These are phyloP conservation scores for Teratosphaeriaceae sp. DNA, from an alignment of 2,329 filamentous ascomycete species.

Conservation along the genomic window DNA sequence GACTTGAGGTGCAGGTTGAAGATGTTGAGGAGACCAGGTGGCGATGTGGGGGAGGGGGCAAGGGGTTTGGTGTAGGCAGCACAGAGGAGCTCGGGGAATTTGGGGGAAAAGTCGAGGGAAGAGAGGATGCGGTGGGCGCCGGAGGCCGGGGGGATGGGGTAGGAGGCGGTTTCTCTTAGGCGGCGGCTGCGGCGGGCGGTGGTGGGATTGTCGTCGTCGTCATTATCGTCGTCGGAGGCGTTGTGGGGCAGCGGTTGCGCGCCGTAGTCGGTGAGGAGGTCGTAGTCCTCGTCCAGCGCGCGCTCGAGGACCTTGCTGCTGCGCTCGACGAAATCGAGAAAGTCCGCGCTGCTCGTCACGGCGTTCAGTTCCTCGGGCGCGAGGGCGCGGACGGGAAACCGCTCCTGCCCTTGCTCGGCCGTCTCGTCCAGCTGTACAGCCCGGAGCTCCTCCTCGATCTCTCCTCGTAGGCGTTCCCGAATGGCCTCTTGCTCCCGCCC, in stretches of 20 bases:
- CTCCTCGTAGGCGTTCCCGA: slow-evolving; percentile 71
- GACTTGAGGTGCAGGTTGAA: slow-evolving; percentile 96
- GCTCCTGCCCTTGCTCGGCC: slow-evolving; percentile 43
- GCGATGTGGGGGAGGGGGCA: slow-evolving; percentile 67
- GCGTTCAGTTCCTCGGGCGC: slow-evolving; percentile 81
- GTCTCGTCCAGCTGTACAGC: slow-evolving; percentile 51
- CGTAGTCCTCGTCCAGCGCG: slow-evolving; percentile 90
- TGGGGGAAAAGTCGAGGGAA: slow-evolving; percentile 89
- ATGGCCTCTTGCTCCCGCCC: slow-evolving; percentile 79
- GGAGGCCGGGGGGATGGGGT: slow-evolving; percentile 72
- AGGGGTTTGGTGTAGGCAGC: slow-evolving; percentile 85
- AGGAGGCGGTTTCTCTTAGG: slow-evolving; percentile 83
- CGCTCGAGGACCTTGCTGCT: slow-evolving; percentile 97
- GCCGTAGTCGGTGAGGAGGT: slow-evolving; percentile 91
- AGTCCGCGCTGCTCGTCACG: slow-evolving; percentile 86
- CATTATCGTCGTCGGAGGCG: slow-evolving; percentile 74
- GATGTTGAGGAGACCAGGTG: slow-evolving; percentile 87
- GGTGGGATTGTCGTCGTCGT: slow-evolving; percentile 59
- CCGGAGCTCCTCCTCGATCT: slow-evolving; percentile 88
- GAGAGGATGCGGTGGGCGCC: slow-evolving; percentile 99
- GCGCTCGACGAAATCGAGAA: slow-evolving; percentile 88
- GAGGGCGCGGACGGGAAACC: slow-evolving; percentile 72
- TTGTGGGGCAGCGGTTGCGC: slow-evolving; percentile 68
- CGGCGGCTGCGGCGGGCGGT: slow-evolving; percentile 65
- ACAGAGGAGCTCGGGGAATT: slow-evolving; percentile 81